Evolutionary conservation across 192 early-diverging fungal species (phyloP), one percentile per base, ranked within the genome.

Genomic region (Backusella liffmaniae): DNA sequence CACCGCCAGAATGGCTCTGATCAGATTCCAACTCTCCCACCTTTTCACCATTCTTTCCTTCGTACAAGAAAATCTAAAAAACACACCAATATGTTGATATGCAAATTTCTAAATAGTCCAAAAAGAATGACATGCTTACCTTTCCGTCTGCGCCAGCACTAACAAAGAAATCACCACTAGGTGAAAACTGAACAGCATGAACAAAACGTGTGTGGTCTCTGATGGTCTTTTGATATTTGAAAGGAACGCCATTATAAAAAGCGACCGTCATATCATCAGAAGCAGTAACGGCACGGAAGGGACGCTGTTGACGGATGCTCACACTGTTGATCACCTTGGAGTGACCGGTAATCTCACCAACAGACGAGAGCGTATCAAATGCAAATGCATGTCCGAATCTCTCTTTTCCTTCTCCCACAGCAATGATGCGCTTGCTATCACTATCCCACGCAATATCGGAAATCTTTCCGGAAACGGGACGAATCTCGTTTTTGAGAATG

Each of bases 391-490:
- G 95, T 5, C 93, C 97, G 75, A 92, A 96, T 66, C 93, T 94
- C 77, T 95, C 95, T 80, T 90, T 95, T 68, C 98, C 98, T 65
- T 96, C 94, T 66, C 98, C 98, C 4, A 97, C 98, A 26, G 94
- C 98, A 81, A 99, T 91, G n/a, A 99, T 83, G 30, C 98, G 90
- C 86, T 99, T 95, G 86, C 93, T 95, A 74, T 99, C 98, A 66
- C 85, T 85, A 87, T 98, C 96, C 98, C 98, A 99, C 6, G 92
- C 91, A 65, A 99, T 77, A 79, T 99, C 98, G 76, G 87, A 93
- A 69, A 99, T 87, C 70, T 86, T 88, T 10, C 93, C 96, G n/a
- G 83, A 75, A 77, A 94, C 87, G 23, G 93, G 88, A 53, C 85
- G 89, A 34, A 89, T 90, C 80, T 98, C 95, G 73, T 89, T 89